Base-by-base conservation (phyloP, 129 eudicot genomes). In the Pulicaria dysenterica region DNA sequence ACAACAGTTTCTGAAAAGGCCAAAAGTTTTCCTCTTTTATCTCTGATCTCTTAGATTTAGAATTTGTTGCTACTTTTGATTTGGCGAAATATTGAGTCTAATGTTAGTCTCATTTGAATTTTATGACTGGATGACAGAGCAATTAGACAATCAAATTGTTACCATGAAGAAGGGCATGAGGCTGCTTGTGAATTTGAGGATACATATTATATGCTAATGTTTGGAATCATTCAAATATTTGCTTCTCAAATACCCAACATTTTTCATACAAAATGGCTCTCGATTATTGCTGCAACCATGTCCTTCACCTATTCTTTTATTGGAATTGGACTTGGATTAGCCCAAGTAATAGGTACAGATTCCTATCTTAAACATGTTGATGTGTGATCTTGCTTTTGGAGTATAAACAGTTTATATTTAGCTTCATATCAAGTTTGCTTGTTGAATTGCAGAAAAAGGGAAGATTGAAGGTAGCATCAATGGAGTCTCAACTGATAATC, bases 221-320 rank as follows among this genome's bases (percentile, higher is more conserved):
- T 90, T 81, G 98, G 98, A 51, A 9, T 85, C 10, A 38, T 90
- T 67, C 87, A 93, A 80, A 50, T 90, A 40, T 0, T 88, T 8
- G 86, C 84, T 45, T 94, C 98, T 19, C 97, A 94, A 71, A 90
- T 90, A 71, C 96, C 97, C 48, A 69, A 86, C 62, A 88, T 90
- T 74, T 85, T 68, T 45, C 78, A 90, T 51, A 88, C 83, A 1
- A 65, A 84, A 69, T 90, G 94, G 96, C 89, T 90, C 44, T 94
- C 99, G 4, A 61, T 86, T 44, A 75, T 90, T 64, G 97, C 97
- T 42, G 93, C 96, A 40, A 47, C 71, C 79, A 88, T 90, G 99
- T 94, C 99, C 48, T 86, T 88, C 79, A 79, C 91, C 19, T 94
- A 94, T 77, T 79, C 99, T 37, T 57, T 16, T 43, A 88, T 94